Base-by-base conservation (phyloP, 2,329 filamentous ascomycete genomes). In the Penicillium sp. region DNA sequence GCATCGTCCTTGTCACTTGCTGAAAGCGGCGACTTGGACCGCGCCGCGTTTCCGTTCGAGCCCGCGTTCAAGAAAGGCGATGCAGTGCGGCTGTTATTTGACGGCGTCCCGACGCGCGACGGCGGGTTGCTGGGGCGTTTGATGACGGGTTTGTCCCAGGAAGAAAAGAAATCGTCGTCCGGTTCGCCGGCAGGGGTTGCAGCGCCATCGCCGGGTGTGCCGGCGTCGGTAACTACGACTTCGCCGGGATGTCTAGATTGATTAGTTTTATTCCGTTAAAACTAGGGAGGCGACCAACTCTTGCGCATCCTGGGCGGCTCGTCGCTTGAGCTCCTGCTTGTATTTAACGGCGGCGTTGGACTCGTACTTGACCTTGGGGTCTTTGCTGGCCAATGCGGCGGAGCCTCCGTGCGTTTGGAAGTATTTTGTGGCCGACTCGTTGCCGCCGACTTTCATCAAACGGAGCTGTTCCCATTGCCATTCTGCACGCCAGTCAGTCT, bases 401-500 rank as follows among this genome's bases (percentile, higher is more conserved):
- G 90, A 92, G 60, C 94, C 94, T 62, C 94, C 94, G 71, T 99
- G 94, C 66, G 91, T 88, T 77, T 97, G 92, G 80, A 97, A 99
- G 80, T 91, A 99, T 77, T 96, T 97, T 68, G 92, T 97, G 49
- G 94, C 94, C 58, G 91, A 96, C 77, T 97, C 93, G 70, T 99
- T 99, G 57, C 94, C 94, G 63, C 94, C 94, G 16, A 97, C 91
- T 78, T 99, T 99, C 93, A 99, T 97, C 57, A 93, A 77, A 52
- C 94, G 89, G 59, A 99, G 83, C 74, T 99, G 94, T 65, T 97
- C 91, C 94, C 94, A 99, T 89, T 97, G 91, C 94, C 94, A 99
- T 79, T 90, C 87, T 90, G 66, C 35, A 47, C 38, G 38, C 47
- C 30, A 51, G 16, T 35, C 30, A 35, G 30, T 16, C 9, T 48